These are phyloP conservation scores for Herpetomonas samuelpessoai DNA, from an alignment of 208 protist species.

Conservation along the genomic window DNA sequence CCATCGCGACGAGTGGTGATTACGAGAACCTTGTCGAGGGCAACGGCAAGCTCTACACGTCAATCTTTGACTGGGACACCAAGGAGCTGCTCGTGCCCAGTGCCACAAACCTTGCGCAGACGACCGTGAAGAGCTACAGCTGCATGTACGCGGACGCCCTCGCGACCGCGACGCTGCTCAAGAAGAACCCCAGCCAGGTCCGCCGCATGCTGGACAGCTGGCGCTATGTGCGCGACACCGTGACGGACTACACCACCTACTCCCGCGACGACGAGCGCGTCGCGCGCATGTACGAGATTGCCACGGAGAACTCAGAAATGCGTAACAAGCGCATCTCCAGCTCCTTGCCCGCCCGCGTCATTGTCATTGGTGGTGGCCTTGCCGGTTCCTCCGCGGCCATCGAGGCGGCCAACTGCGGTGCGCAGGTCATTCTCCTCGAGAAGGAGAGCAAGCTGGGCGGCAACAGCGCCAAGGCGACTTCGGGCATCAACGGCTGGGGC, in stretches of 20 bases:
- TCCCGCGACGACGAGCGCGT: constrained; percentile 58
- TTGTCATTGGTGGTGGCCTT: constrained; percentile 87
- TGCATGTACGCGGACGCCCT: constrained; percentile 86
- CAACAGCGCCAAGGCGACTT: constrained; percentile 96
- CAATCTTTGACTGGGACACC: constrained; percentile 31
- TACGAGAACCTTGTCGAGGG: constrained; percentile 63
- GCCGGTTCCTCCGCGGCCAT: constrained; percentile 83
- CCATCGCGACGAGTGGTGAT: constrained; percentile 58
- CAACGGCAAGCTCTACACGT: constrained; percentile 39
- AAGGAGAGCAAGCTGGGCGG: constrained; percentile 90
- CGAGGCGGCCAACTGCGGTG: constrained; percentile 77
- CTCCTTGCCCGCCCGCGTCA: constrained; percentile 59
- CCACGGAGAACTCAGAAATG: constrained; percentile 51
- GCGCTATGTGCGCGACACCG: constrained; percentile 48
- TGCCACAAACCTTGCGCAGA: constrained; percentile 52
- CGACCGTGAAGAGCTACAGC: constrained; percentile 70
- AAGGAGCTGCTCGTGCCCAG: constrained; percentile 37
- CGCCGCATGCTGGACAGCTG: constrained; percentile 66
- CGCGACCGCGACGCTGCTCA: constrained; percentile 62
- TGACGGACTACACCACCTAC: constrained; percentile 68
- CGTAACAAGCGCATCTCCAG: constrained; percentile 52
- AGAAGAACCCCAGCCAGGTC: constrained; percentile 51
- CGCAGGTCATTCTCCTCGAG: constrained; percentile 89
- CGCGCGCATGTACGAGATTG: constrained; percentile 66
- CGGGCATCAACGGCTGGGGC: constrained; percentile 94